A percentile compares a stretch with the other conserved stretches of the same genome.
Evolutionary conservation across 345 rosid species (phyloP).

Genomic region (Eucalyptus cladocalyx): DNA sequence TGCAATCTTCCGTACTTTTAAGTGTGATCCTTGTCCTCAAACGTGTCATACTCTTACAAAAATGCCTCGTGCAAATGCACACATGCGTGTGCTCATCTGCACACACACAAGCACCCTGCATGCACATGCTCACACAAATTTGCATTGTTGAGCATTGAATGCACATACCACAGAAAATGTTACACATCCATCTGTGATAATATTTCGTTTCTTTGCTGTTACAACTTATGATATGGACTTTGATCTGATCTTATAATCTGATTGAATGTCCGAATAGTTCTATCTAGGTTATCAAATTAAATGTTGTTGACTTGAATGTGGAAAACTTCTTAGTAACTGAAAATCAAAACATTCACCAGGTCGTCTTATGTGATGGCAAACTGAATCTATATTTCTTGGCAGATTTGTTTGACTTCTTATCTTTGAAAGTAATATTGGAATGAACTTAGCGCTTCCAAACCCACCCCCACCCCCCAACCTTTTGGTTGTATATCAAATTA

Average conservation of each 20-base stretch:
- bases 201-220: neutral
- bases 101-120: neutral
- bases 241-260: neutral
- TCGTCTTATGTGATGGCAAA: neutral
- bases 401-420: neutral
- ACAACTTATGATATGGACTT: neutral
- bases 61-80: accelerated
- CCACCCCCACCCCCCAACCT: neutral
- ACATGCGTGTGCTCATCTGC: accelerated
- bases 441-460: neutral
- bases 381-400: neutral
- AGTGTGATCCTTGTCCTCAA: neutral
- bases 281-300: neutral
- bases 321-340: neutral
- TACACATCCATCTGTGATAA: neutral
- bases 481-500: neutral
- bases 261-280: neutral
- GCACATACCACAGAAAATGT: neutral
- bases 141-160: neutral
- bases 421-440: neutral
- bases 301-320: neutral
- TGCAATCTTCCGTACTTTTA: neutral
- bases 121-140: neutral
- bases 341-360: neutral
- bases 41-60: neutral